A percentile compares a stretch with the other conserved stretches of the same genome.
These are phyloP conservation scores for Ehretia macrophylla DNA, from an alignment of 257 asterid species.

Conservation along the genomic window DNA sequence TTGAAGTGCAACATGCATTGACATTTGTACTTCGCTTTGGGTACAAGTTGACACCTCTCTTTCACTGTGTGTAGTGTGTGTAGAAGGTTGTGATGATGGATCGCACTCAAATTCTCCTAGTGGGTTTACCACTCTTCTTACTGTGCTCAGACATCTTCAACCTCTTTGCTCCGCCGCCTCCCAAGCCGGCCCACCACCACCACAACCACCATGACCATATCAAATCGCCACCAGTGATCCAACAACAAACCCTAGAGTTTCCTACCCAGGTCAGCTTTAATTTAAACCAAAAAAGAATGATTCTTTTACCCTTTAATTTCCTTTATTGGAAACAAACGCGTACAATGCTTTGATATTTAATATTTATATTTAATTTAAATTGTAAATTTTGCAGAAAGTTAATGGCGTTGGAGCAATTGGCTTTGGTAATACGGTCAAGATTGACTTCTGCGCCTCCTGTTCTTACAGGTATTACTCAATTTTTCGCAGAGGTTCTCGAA, in stretches of 20 bases:
- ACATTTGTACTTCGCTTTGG: no score
- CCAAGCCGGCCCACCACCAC: background rate
- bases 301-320: background rate
- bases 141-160: background rate
- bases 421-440: slow-evolving; percentile 68
- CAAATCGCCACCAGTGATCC: slow-evolving; percentile 18
- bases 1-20: no score
- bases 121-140: background rate
- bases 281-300: no score
- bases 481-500: no score
- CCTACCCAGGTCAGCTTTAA: slow-evolving; percentile 68
- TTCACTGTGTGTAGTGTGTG: background rate
- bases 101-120: slow-evolving; percentile 70
- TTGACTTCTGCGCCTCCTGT: slow-evolving; percentile 90
- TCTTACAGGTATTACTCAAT: slow-evolving; percentile 64
- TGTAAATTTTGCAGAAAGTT: slow-evolving; percentile 44
- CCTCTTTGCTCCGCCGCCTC: background rate
- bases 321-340: no score
- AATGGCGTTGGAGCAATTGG: slow-evolving; percentile 55
- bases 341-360: no score
- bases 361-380: background rate
- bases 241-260: slow-evolving; percentile 52
- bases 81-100: slow-evolving; percentile 54
- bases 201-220: no score
- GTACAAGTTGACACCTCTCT: no score